Evolutionary conservation across 2,329 filamentous ascomycete genomes (phyloP), one percentile per base, ranked within the genome.

Genomic region (Cladobotryum protrusum): DNA sequence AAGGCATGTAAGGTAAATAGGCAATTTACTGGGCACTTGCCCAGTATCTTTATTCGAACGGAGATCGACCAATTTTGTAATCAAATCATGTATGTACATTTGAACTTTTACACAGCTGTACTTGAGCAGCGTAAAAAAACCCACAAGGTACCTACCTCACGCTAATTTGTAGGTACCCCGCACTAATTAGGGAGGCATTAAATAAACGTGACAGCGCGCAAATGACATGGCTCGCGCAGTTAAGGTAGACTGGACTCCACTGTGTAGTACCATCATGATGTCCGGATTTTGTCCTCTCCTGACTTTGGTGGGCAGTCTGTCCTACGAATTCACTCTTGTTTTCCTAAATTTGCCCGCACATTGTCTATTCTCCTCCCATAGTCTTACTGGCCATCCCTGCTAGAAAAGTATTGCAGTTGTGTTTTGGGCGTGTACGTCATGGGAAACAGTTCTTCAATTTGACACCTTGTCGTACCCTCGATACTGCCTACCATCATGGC

Each of bases 401-500:
- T 11, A 39, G 36, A 39, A 7, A 14, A 39, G 7, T 14, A 18
- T n/a, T 14, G 37, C 4, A 29, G 24, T 29, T 9, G 24, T 29
- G 24, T 9, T 41, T 41, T 17, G 15, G 37, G 12, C 5, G 6
- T 41, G 15, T 17, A 19, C 17, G 37, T 17, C 37, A 41, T 41
- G 37, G n/a, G 37, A 41, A 41, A 19, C n/a, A 41, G 17, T 41
- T 41, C 17, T 17, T 17, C 12, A 37, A 37, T n/a, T 17, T 37
- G 35, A 17, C 20, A 13, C 15, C 37, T 19, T 41, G 17, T 7
- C 37, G 11, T 15, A 18, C 15, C 13, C 13, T 19, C 37, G 17
- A 18, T 19, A 17, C 19, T 13, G n/a, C 36, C 36, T 42, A 17
- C 54, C 61, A 58, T 44, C 58, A 84, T 84, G 81, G 76, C 77